Base-by-base conservation (phyloP, 371 early-diverging fungal genomes). In the Mucor saturninus region DNA sequence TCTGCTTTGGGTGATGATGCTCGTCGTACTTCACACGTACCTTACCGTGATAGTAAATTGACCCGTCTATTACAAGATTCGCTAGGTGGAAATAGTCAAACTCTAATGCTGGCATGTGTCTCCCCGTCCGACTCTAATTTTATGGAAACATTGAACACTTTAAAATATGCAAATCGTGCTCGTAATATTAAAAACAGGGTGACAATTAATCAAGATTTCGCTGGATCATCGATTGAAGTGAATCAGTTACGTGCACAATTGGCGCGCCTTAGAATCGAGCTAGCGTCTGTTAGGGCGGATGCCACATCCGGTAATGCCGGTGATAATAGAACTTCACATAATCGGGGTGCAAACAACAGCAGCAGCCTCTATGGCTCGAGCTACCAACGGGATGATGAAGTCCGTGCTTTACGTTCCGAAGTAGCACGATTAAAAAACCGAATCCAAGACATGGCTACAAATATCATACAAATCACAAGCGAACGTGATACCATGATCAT, bases 1-100 rank as follows among this genome's bases (percentile, higher is more conserved):
- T 93, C 92, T 29, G 99, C 99, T 4, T 86, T 99, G 5, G 93
- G 92, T 42, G 98, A 97, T 69, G 89, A 94, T 67, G 66, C 88
- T 11, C 75, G 92, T 42, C 83, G 74, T 37, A 74, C 83, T 0
- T 73, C 85, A 0, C 91, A 92, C 69, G 87, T 99, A 14, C 99
- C 99, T 26, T 99, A 95, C 68, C 91, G 99, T 74, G 98, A 99
- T 75, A 92, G 93, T 21, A 99, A 99, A 79, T 86, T 99, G n/a
- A 99, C 99, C 0, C 89, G 88, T 48, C 82, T 99, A 49, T 89
- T 99, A 49, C 96, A 99, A 77, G 95, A 96, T 72, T 95, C 95
- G n/a, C 82, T 99, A 21, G 98, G 97, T 51, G 99, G 98, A 31
- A 97, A 94, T 67, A 90, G 91, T 61, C 89, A 89, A 63, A 93